Evolutionary conservation across 495 filamentous ascomycete species (phyloP).

Genomic region (Pyrenula massariospora): DNA sequence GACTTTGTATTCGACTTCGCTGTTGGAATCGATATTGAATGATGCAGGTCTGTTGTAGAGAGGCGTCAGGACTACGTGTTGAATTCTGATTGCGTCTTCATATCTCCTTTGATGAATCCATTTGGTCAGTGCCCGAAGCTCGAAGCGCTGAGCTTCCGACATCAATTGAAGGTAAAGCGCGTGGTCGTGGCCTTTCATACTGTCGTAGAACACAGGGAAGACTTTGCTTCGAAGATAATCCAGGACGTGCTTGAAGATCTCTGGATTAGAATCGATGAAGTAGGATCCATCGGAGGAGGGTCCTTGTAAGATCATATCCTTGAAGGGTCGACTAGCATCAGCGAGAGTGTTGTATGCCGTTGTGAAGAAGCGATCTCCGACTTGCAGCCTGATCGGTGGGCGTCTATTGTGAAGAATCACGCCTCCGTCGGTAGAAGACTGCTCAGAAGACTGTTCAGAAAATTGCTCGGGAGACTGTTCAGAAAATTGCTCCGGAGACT

Average conservation of each 20-base stretch:
- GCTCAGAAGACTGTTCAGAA: background rate
- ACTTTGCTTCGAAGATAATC: constrained; percentile 21
- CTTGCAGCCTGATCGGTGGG: background rate
- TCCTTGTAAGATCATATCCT: constrained; percentile 2
- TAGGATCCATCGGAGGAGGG: constrained; percentile 19
- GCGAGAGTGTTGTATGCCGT: constrained; percentile 7
- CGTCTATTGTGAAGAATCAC: too few relatives aligned
- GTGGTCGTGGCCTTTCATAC: constrained; percentile 17
- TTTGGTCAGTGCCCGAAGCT: constrained; percentile 11
- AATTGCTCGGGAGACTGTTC: background rate
- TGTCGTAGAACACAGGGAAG: constrained; percentile 25
- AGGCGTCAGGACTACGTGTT: too few relatives aligned
- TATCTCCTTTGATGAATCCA: constrained; percentile 20
- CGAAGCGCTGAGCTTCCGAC: constrained; percentile 22
- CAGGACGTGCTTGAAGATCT: constrained; percentile 27
- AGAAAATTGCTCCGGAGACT: background rate
- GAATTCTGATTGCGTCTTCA: constrained; percentile 9
- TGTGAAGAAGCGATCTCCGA: constrained; percentile 1
- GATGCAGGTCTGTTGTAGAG: too few relatives aligned
- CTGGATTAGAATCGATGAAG: constrained; percentile 29
- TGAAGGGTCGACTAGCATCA: constrained; percentile 6
- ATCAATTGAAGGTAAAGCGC: constrained; percentile 17
- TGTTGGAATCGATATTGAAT: background rate
- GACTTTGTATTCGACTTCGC: constrained; percentile 7
- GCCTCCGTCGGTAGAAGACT: too few relatives aligned